Conservation (phyloP, 2,329 filamentous ascomycete species). For the Geosmithia putterillii region DNA sequence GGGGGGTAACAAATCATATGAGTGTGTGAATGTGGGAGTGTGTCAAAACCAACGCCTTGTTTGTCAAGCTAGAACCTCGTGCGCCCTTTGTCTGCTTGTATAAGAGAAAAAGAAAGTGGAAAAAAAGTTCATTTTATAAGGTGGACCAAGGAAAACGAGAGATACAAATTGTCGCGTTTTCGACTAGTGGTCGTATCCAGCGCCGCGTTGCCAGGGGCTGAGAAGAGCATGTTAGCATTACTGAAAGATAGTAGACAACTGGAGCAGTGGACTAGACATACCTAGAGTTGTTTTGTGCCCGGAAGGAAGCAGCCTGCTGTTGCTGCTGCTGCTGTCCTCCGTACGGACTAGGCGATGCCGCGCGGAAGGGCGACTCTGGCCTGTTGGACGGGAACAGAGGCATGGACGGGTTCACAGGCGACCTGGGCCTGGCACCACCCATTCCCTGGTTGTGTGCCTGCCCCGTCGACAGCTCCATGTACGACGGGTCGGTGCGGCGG, state of each 20-base stretch:
- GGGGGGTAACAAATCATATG: too few species aligned
- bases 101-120: not conserved
- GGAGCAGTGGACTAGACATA: too few species aligned
- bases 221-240: too few species aligned
- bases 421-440: conserved; percentile 13
- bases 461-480: conserved; percentile 15
- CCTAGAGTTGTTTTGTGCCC: not conserved
- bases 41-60: too few species aligned
- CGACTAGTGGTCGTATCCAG: conserved; percentile 22
- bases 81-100: too few species aligned
- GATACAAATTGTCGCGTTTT: not conserved
- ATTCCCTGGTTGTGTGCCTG: not conserved
- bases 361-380: conserved; percentile 21
- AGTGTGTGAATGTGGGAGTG: too few species aligned
- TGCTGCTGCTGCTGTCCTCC: conserved; percentile 6
- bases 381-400: conserved; percentile 27
- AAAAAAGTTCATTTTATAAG: too few species aligned
- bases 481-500: conserved; percentile 20
- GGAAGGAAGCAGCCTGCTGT: not conserved
- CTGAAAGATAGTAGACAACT: too few species aligned
- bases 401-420: conserved; percentile 28
- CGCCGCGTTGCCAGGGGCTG: conserved; percentile 32
- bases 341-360: conserved; percentile 22
- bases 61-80: too few species aligned
- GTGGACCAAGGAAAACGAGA: not conserved